Conservation (phyloP, 495 filamentous ascomycete species). For the Penicillium ucsense region DNA sequence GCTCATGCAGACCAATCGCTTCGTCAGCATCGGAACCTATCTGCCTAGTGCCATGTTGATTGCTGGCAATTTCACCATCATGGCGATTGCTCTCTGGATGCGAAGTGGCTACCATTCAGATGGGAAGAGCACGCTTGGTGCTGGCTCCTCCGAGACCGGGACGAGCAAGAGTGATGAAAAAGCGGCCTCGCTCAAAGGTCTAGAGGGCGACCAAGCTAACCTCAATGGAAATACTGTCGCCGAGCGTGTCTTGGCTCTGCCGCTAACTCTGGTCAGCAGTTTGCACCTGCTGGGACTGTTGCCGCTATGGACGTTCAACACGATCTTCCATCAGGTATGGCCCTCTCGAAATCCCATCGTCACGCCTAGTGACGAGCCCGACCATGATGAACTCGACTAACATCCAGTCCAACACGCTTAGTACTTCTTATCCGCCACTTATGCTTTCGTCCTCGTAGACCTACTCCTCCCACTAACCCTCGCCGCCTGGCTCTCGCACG, state of each 20-base stretch:
- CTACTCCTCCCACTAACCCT: slow-evolving; percentile 49
- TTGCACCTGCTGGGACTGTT: slow-evolving; percentile 71
- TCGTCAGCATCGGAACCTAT: slow-evolving; percentile 97
- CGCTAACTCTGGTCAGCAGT: slow-evolving; percentile 58
- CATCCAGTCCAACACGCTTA: slow-evolving; percentile 11
- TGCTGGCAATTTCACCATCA: slow-evolving; percentile 89
- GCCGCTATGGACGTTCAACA: slow-evolving; percentile 83
- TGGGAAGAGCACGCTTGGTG: slow-evolving; percentile 2
- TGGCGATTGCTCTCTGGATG: slow-evolving; percentile 86
- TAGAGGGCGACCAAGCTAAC: slow-evolving; percentile 11
- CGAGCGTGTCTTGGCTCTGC: slow-evolving; percentile 72
- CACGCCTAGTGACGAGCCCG: no score
- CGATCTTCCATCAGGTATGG: slow-evolving; percentile 53
- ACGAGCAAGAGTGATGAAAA: slow-evolving; percentile 10
- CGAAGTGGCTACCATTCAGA: slow-evolving; percentile 55
- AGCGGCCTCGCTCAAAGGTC: slow-evolving; percentile 11
- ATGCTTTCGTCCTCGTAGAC: slow-evolving; percentile 48
- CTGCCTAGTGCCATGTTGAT: slow-evolving; percentile 94
- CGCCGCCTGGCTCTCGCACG: slow-evolving; percentile 40
- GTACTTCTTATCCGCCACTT: slow-evolving; percentile 42
- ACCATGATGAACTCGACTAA: no score
- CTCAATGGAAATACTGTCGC: slow-evolving; percentile 20
- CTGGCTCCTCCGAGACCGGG: slow-evolving; percentile 6
- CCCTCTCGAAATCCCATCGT: not conserved
- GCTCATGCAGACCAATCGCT: slow-evolving; percentile 78